Evolutionary conservation across 1,284 basidiomycete species (phyloP), one percentile per base, ranked within the genome.

Genomic region (Rhodotorula sp.): DNA sequence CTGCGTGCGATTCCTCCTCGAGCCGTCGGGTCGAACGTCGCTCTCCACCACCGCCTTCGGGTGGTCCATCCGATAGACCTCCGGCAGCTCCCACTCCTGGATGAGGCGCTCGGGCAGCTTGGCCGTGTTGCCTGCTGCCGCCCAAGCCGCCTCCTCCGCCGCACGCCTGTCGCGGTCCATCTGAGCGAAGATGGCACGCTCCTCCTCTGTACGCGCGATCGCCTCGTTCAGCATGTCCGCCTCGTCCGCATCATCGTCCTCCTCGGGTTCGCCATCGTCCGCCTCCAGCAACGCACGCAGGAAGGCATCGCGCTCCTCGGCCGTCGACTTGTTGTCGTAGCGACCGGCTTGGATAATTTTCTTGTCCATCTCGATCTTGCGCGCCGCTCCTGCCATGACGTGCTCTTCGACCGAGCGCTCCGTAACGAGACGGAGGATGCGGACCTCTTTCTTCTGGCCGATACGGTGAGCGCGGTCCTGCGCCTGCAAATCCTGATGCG

Each of bases 401-500:
- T 94, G 92, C 82, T 99, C 95, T 81, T 99, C 96, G 24, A 99
- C 94, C 75, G 92, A 96, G 83, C 95, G 94, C 80, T 95, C 92
- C 10, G 95, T 98, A 79, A 99, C 94, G 79, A 99, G 91, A 76
- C 95, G 89, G 73, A 99, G 84, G 75, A 99, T 98, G 52, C 94
- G 88, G 50, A 99, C 96, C 66, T 94, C 91, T 83, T 96, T 96
- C 76, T 96, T 99, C 80, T 99, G 96, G 72, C 96, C 96, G 78
- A 99, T 99, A 87, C 96, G 94, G 56, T 75, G 73, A 53, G 77
- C 77, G 55, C 78, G 81, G 77, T 86, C 85, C 76, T 86, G 85
- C 4, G 85, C 85, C 82, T 99, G 96, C 75, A 99, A 83, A 87
- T 99, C 96, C 74, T 81, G 81, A 78, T 96, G 93, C 67, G 94